phyloP scores from a whole-genome alignment of 257 asterid genomes.

The Rehmannia glutinosa region DNA sequence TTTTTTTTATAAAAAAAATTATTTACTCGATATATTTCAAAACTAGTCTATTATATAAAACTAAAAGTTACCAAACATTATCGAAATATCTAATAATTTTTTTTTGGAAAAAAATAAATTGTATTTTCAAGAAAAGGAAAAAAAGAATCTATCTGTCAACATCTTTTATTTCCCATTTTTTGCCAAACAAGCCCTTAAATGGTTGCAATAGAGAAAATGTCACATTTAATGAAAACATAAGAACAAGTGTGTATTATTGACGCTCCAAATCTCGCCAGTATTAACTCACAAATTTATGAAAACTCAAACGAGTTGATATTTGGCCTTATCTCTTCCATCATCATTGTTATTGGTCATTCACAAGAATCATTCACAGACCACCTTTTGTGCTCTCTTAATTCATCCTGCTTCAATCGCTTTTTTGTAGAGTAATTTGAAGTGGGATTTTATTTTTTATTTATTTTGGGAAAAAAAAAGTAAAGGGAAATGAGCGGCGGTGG shows the following conservation, averaged over 20 bases:
- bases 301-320: neutral
- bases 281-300: constrained; percentile 3
- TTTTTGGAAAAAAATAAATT: neutral
- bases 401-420: neutral
- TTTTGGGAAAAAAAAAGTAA: neutral
- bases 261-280: constrained; percentile 25
- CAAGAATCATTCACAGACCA: neutral
- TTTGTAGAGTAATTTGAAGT: neutral
- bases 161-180: neutral
- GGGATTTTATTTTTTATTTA: constrained; percentile 6
- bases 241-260: neutral
- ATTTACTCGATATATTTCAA: too few relatives aligned
- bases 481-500: constrained; percentile 64
- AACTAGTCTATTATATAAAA: too few relatives aligned
- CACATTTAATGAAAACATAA: neutral
- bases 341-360: constrained; percentile 1
- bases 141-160: neutral
- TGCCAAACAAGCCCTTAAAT: constrained; percentile 1
- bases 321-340: neutral
- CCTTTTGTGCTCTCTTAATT: neutral
- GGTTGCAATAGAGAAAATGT: neutral
- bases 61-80: too few relatives aligned
- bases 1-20: too few relatives aligned
- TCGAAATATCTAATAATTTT: too few relatives aligned
- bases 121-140: neutral